Conservation (phyloP, 352 stramenopile genomes). For the Pythium phragmitis region DNA sequence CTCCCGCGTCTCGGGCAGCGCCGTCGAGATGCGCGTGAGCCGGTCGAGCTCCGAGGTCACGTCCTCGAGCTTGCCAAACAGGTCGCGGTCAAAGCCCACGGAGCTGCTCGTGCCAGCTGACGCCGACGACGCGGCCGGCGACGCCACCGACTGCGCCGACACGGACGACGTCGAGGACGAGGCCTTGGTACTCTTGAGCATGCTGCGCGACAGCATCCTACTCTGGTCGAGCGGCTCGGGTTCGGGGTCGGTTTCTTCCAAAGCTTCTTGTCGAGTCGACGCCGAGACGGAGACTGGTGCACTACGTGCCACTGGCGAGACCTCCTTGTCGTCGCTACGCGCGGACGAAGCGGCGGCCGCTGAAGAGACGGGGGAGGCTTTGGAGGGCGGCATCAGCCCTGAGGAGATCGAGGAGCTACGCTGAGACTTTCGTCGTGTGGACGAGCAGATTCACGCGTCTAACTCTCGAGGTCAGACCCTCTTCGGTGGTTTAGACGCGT, state of each 20-base stretch:
- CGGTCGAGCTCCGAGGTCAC: conserved; percentile 47
- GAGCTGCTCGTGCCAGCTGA: background rate
- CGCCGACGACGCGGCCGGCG: conserved; percentile 3
- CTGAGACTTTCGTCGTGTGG: background rate
- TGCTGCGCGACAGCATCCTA: background rate
- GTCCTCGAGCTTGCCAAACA: conserved; percentile 61
- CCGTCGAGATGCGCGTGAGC: conserved; percentile 35
- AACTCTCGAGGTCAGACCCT: background rate
- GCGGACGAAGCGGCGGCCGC: too few species aligned
- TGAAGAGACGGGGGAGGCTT: background rate
- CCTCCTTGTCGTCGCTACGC: background rate
- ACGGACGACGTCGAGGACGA: conserved; percentile 1
- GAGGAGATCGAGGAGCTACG: background rate
- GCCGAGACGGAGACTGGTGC: conserved; percentile 4
- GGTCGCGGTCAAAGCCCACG: conserved; percentile 44
- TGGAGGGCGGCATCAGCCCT: conserved; percentile 25
- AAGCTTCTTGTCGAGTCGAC: background rate
- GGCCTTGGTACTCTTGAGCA: conserved; percentile 8
- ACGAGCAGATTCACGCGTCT: background rate
- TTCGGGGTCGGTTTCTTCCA: conserved; percentile 6
- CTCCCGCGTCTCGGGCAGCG: conserved; percentile 34
- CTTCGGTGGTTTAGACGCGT: background rate
- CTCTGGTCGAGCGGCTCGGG: background rate
- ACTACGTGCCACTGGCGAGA: too few species aligned
- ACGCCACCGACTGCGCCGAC: background rate